Base-by-base conservation (phyloP, 176 grass and related monocot species). In the Oryza brachyantha region DNA sequence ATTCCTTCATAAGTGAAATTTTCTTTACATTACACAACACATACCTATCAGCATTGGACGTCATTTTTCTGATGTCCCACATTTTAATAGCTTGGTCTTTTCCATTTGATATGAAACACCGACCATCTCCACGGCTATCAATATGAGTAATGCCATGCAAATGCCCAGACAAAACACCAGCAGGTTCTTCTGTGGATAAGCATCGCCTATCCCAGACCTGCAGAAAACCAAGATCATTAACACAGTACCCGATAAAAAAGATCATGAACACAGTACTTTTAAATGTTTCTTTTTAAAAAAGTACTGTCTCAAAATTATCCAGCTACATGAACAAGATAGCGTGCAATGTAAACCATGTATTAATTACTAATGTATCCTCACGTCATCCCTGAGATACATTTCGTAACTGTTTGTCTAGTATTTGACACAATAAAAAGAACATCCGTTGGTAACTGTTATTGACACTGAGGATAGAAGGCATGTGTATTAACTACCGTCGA, bases 91-190 rank as follows among this genome's bases (percentile, higher is more conserved):
- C 67, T 73, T 93, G 93, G 60, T 97, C 93, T 85, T 97, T 97
- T 78, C 90, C 88, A 85, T 97, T 97, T 39, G 93, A 97, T 79
- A 97, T 97, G 48, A 97, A 93, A 88, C 89, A 91, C n/a, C 88
- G 81, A 43, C 93, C 88, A 90, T 97, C 93, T 73, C 90, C 88
- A 74, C 81, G 93, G 63, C 93, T 97, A 76, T 97, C 90, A 72
- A 97, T 97, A 79, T 86, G 89, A 61, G 93, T 97, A 69, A 97
- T 68, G 8, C 93, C 93, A 41, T 97, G 85, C 74, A 93, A 84
- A 83, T 97, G 93, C 61, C 90, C 90, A 64, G 75, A 76, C 81
- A 97, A 61, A 82, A 93, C 81, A 29, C 93, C 93, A 50, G 90
- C 93, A 66, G 84, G 81, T 84, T 88, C 76, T 93, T 84, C 88